phyloP scores from a whole-genome alignment of 257 asterid species.

The Thymus mandschuricus region DNA sequence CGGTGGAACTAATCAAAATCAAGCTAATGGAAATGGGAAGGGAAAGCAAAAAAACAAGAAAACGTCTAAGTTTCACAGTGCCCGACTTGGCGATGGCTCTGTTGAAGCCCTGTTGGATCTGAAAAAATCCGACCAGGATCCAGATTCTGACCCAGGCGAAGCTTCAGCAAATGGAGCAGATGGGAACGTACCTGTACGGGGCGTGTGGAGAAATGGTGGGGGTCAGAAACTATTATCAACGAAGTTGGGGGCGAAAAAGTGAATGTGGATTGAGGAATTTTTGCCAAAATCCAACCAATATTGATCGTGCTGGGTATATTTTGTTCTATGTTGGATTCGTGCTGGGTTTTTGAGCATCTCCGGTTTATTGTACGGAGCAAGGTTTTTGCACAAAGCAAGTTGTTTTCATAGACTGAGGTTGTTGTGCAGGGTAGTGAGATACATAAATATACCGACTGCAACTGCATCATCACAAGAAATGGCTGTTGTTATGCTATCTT shows the following conservation, averaged over 20 bases:
- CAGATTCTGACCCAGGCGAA: constrained; percentile 56
- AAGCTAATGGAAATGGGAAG: constrained; percentile 51
- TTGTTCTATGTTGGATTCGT: constrained; percentile 16
- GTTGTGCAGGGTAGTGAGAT: neutral
- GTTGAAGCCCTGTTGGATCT: constrained; percentile 59
- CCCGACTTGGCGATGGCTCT: constrained; percentile 84
- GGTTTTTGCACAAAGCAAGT: constrained; percentile 33
- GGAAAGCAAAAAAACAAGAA: constrained; percentile 70
- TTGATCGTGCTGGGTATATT: constrained; percentile 7
- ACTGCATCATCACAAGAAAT: neutral
- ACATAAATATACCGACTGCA: neutral
- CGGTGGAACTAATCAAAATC: constrained; percentile 43
- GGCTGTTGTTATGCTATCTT: neutral
- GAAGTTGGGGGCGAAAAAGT: constrained; percentile 49
- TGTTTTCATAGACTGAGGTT: constrained; percentile 23
- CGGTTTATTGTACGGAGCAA: constrained; percentile 14
- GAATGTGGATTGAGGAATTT: constrained; percentile 25
- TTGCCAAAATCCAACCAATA: neutral
- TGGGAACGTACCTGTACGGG: constrained; percentile 64
- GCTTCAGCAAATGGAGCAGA: constrained; percentile 36
- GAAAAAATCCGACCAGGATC: constrained; percentile 36
- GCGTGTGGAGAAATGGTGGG: constrained; percentile 91
- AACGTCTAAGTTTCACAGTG: constrained; percentile 79
- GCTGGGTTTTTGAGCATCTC: constrained; percentile 29
- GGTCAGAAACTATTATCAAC: constrained; percentile 71